Base-by-base conservation (phyloP, 2,329 filamentous ascomycete genomes). In the Beauveria varroae region DNA sequence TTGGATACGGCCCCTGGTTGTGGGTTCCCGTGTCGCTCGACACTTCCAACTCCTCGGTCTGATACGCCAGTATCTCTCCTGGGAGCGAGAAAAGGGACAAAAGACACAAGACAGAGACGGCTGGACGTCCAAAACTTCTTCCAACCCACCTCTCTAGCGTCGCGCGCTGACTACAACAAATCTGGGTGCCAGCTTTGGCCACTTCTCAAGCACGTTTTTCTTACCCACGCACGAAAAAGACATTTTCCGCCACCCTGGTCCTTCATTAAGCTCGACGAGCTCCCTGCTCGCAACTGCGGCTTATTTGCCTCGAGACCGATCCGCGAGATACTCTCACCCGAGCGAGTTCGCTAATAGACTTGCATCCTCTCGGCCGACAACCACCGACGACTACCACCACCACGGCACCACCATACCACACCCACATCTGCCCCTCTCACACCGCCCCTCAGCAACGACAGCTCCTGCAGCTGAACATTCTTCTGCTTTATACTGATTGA, bases 81-180 rank as follows among this genome's bases (percentile, higher is more conserved):
- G 5, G 14, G n/a, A 59, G 10, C 10, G 26, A 34, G 52, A 8
- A 44, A 53, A 20, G 20, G 46, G 49, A 53, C 49, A 52, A 24
- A 43, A 16, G 20, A 28, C 16, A 58, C 20, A 28, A 59, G 47
- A 44, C 12, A 40, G 16, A 43, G 43, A 18, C 44, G 28, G 24
- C 46, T 43, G 24, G 40, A 37, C 57, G 24, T 59, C 44, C 10
- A 59, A 59, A 59, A 53, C 44, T 40, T 59, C 52, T 49, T 46
- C 46, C 49, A 59, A 46, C 49, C 57, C 57, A 59, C 57, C 44
- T 52, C 40, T 24, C 24, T 59, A 59, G 57, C 57, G 57, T 46
- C 57, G 44, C 49, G 57, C 57, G 57, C 57, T 59, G 57, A 59
- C 47, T 28, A 30, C 40, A 52, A 24, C 26, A 24, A n/a, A 22